These are phyloP conservation scores for Xylaria telfairii DNA, from an alignment of 495 filamentous ascomycete genomes.

Conservation along the genomic window DNA sequence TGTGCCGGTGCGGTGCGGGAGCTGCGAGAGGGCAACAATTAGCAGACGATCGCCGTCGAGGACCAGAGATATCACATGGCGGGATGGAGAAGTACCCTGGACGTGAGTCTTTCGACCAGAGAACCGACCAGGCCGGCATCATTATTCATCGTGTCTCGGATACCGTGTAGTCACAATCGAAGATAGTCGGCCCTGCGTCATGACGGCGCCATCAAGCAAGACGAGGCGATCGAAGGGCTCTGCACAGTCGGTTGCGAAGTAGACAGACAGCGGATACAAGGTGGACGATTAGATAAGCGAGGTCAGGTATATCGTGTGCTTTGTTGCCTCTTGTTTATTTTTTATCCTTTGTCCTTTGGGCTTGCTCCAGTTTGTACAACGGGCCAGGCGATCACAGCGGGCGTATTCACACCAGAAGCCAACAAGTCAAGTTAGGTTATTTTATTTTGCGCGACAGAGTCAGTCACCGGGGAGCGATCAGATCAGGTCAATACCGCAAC, in stretches of 20 bases:
- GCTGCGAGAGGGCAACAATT: slow-evolving; percentile 46
- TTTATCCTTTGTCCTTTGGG: background rate
- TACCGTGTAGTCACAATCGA: slow-evolving; percentile 39
- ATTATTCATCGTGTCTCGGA: slow-evolving; percentile 61
- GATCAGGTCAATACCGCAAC: slow-evolving; percentile 14
- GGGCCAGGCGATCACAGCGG: background rate
- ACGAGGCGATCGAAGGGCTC: slow-evolving; percentile 16
- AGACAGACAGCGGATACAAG: background rate
- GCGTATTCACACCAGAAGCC: background rate
- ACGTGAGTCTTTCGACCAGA: slow-evolving; percentile 67
- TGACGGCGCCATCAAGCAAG: slow-evolving; percentile 43
- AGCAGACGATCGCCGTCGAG: background rate
- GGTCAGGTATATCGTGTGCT: background rate
- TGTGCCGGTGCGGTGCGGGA: slow-evolving; percentile 68
- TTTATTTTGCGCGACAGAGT: slow-evolving; percentile 11
- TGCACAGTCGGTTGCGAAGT: background rate
- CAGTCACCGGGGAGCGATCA: slow-evolving; percentile 13
- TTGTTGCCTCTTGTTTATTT: slow-evolving; percentile 3
- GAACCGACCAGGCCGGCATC: slow-evolving; percentile 67
- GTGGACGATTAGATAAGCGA: background rate
- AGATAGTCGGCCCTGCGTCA: slow-evolving; percentile 38
- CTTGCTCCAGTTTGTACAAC: background rate
- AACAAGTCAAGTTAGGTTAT: slow-evolving; percentile 2
- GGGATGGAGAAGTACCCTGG: slow-evolving; percentile 55
- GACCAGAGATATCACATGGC: background rate